These are phyloP conservation scores for Ustilago shanxiensis DNA, from an alignment of 1,284 basidiomycete species.

Conservation along the genomic window DNA sequence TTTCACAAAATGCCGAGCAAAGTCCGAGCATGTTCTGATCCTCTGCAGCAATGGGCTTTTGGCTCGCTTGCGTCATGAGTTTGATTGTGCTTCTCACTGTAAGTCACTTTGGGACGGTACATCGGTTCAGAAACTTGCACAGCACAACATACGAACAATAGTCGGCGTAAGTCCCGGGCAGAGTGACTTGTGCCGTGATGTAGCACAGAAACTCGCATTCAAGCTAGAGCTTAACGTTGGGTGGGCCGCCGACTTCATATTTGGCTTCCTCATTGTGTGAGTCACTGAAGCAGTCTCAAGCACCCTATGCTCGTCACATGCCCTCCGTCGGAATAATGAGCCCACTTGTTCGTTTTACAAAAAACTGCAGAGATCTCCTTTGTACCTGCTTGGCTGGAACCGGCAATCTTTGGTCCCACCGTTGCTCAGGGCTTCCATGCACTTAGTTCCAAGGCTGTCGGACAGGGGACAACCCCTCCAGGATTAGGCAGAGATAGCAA, in stretches of 20 bases:
- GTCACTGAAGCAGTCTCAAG: not conserved
- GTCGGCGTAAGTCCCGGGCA: constrained; percentile 2
- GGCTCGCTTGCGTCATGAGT: not conserved
- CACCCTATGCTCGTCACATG: constrained; percentile 10
- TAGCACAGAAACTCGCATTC: not conserved
- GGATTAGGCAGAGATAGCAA: not conserved
- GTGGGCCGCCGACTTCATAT: constrained; percentile 17
- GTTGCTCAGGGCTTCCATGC: not conserved
- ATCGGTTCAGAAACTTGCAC: not conserved
- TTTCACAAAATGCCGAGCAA: not conserved
- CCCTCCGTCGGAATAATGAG: not conserved
- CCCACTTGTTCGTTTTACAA: constrained; percentile 2
- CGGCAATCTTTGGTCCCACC: not conserved
- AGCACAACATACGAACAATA: not conserved
- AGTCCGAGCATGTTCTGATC: not conserved
- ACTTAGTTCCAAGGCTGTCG: not conserved
- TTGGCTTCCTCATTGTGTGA: not conserved
- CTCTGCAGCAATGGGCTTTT: not conserved
- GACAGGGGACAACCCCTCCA: not conserved
- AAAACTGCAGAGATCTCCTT: not conserved
- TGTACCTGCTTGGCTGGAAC: not conserved
- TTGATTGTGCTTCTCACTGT: too few species aligned
- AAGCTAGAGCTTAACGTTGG: not conserved
- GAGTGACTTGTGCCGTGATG: constrained; percentile 10
- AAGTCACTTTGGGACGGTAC: constrained; percentile 4